Percentiles rank a stretch among this genome's conserved stretches.
Conservation (phyloP, 163 green algal species). For the Prototheca wickerhamii region DNA sequence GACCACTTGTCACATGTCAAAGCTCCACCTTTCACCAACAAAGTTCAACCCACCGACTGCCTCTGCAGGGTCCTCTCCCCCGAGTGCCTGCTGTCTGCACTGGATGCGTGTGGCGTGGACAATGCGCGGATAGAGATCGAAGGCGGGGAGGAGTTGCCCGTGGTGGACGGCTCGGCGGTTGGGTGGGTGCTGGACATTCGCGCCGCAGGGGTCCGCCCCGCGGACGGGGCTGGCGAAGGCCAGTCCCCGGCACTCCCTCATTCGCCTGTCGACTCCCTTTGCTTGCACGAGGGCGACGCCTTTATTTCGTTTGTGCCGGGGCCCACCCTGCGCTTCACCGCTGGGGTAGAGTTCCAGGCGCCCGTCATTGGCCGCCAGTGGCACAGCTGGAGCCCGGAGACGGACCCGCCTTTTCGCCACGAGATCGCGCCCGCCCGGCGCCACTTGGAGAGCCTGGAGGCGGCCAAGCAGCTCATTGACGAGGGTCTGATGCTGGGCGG, state of each 20-base stretch:
- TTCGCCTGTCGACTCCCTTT: constrained; percentile 2
- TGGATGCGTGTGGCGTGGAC: constrained; percentile 83
- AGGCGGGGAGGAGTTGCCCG: constrained; percentile 60
- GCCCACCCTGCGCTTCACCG: background rate
- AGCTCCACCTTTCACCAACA: too few species aligned
- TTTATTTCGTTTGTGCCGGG: background rate
- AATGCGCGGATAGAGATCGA: constrained; percentile 77
- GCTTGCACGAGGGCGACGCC: constrained; percentile 3
- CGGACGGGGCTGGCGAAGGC: background rate
- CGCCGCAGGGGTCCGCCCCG: constrained; percentile 34
- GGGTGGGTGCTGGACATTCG: constrained; percentile 56
- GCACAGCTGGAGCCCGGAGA: background rate
- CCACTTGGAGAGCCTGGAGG: constrained; percentile 10
- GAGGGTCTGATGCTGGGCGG: constrained; percentile 47
- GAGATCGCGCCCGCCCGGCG: background rate
- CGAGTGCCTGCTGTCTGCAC: constrained; percentile 73
- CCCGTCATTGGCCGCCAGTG: background rate
- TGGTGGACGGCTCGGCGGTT: constrained; percentile 73
- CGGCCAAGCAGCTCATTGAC: constrained; percentile 30
- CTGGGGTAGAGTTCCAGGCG: background rate
- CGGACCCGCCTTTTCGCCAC: background rate
- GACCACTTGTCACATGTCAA: too few species aligned
- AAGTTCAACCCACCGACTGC: background rate
- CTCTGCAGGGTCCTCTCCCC: constrained; percentile 25
- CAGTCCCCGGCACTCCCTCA: background rate